These are phyloP conservation scores for Mycena haematopus DNA, from an alignment of 768 basidiomycete species.

Conservation along the genomic window DNA sequence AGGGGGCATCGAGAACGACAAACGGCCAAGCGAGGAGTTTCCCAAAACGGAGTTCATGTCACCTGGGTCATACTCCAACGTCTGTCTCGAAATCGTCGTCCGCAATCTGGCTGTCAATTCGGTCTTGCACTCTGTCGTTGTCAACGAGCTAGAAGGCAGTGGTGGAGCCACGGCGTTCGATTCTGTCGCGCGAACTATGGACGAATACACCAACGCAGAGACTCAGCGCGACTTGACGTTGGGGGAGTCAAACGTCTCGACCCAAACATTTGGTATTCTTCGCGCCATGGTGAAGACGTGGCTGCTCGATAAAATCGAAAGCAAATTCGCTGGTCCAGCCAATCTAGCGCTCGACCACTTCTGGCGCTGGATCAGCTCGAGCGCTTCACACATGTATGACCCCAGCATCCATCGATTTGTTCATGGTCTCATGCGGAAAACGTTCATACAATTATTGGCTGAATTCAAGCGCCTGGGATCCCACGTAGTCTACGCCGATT, in stretches of 20 bases:
- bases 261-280: slow-evolving; percentile 83
- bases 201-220: slow-evolving; percentile 83
- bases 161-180: slow-evolving; percentile 95
- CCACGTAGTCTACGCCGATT: slow-evolving; percentile 92
- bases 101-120: slow-evolving; percentile 94
- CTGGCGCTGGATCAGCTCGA: slow-evolving; percentile 96
- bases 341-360: slow-evolving; percentile 87
- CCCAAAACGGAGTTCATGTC: slow-evolving; percentile 84
- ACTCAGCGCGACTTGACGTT: slow-evolving; percentile 76
- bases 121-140: slow-evolving; percentile 89
- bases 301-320: slow-evolving; percentile 85
- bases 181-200: slow-evolving; percentile 87
- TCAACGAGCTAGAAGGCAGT: slow-evolving; percentile 97
- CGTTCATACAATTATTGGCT: slow-evolving; percentile 94
- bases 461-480: slow-evolving; percentile 97
- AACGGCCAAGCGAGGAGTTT: slow-evolving; percentile 74
- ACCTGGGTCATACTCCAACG: slow-evolving; percentile 90
- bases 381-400: slow-evolving; percentile 87
- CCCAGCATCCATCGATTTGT: slow-evolving; percentile 92
- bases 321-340: slow-evolving; percentile 69
- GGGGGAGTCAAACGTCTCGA: slow-evolving; percentile 89
- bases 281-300: slow-evolving; percentile 90
- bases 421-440: slow-evolving; percentile 96
- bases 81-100: slow-evolving; percentile 88
- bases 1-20: slow-evolving; percentile 91